Base-by-base conservation (phyloP, 768 basidiomycete genomes). In the Dioszegia aurantiaca region DNA sequence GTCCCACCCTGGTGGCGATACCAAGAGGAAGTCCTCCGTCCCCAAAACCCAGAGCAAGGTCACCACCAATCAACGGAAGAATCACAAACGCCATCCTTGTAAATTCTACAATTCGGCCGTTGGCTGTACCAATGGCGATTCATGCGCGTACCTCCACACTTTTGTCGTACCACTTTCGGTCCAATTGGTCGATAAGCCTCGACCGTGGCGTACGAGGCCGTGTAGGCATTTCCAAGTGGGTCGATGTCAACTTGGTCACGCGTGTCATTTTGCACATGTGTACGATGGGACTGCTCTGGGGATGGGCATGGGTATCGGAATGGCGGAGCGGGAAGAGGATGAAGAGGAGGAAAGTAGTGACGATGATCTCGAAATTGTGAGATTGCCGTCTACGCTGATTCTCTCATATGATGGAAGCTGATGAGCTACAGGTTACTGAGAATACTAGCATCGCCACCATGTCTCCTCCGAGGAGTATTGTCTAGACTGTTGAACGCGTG, bases 181-280 rank as follows among this genome's bases (percentile, higher is more conserved):
- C 4, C 65, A 67, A 9, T 45, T 75, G 5, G 62, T 73, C 5
- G 60, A 69, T 14, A 57, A 59, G 43, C 75, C 75, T 9, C 39
- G 73, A 60, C 72, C 75, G 24, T 77, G 75, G 75, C 58, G 75
- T 36, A 77, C 70, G 3, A 55, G 58, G 44, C 66, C 67, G 2
- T 67, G 62, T 56, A 37, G 70, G 41, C 75, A 76, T 56, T 76
- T 53, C 51, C 73, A 70, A 49, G 42, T 67, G 4, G 66, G 66
- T 2, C 55, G 58, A 36, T 76, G 75, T 59, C 58, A 58, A 2
- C 61, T 74, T 6, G 75, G 73, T 12, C 70, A 77, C 21, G 61
- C 68, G 4, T 77, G 75, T 48, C 71, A 73, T 60, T 77, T 77
- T 56, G 75, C 75, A 0, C 75, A 77, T 57, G 67, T 69, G 5